phyloP scores from a whole-genome alignment of 805 yeast species.

The Sugiyamaella marilandica region DNA sequence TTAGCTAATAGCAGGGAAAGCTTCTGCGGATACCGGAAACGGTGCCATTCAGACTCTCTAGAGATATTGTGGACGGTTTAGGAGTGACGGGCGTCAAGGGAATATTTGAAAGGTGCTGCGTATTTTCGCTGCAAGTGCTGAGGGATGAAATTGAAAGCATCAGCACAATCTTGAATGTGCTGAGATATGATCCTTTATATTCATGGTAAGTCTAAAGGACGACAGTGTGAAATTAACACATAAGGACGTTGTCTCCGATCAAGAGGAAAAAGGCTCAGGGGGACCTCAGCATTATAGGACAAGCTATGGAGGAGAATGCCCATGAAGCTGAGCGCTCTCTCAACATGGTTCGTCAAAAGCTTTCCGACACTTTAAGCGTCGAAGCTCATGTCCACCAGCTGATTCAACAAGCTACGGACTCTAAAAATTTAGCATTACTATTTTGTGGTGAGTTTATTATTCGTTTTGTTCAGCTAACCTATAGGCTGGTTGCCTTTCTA shows the following conservation, averaged over 20 bases:
- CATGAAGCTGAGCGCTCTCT: constrained; percentile 81
- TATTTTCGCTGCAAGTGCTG: constrained; percentile 63
- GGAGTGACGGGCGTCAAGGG: constrained; percentile 87
- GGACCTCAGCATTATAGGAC: constrained; percentile 17
- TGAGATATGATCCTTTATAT: constrained; percentile 89
- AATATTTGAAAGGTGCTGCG: constrained; percentile 65
- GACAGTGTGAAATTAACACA: constrained; percentile 2
- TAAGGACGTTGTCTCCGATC: constrained; percentile 63
- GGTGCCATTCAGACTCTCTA: constrained; percentile 87
- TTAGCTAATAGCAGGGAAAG: constrained; percentile 44
- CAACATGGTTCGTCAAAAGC: constrained; percentile 62
- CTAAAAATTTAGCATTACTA: constrained; percentile 62
- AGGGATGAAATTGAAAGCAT: constrained; percentile 64
- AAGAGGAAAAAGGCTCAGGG: constrained; percentile 52
- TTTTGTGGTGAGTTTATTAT: constrained; percentile 65
- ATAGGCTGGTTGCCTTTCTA: constrained; percentile 36
- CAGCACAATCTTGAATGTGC: constrained; percentile 73
- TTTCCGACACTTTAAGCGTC: constrained; percentile 65
- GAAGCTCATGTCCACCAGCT: constrained; percentile 83
- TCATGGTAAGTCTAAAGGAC: constrained; percentile 51
- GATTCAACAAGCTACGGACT: constrained; percentile 68
- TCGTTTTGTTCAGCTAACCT: constrained; percentile 2
- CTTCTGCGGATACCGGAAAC: constrained; percentile 81
- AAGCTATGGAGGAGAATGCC: constrained; percentile 37
- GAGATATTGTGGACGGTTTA: constrained; percentile 89